These are phyloP conservation scores for Zangia roseola DNA, from an alignment of 768 basidiomycete genomes.

Conservation along the genomic window DNA sequence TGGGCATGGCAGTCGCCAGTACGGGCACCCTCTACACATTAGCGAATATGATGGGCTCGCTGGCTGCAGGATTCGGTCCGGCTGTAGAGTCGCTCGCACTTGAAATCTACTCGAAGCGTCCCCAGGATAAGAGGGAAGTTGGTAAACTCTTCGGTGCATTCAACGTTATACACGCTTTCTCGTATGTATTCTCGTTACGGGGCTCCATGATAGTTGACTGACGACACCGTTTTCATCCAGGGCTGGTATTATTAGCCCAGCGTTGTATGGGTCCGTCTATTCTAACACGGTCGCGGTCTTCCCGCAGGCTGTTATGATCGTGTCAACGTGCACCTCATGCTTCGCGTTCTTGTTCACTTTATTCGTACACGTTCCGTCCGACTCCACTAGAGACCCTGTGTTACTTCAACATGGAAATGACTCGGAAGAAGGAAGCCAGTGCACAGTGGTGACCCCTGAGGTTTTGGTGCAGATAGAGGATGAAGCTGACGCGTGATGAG, in stretches of 20 bases:
- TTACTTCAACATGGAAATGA: background rate
- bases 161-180: conserved; percentile 68
- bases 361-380: conserved; percentile 44
- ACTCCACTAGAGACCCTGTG: background rate
- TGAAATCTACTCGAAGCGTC: conserved; percentile 55
- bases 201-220: background rate
- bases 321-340: conserved; percentile 42
- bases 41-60: conserved; percentile 47
- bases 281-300: conserved; percentile 66
- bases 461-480: conserved; percentile 2
- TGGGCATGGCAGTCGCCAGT: conserved; percentile 46
- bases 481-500: background rate
- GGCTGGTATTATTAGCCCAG: conserved; percentile 69
- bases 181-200: conserved; percentile 38
- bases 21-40: conserved; percentile 51
- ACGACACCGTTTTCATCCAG: conserved; percentile 32
- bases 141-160: conserved; percentile 81
- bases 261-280: conserved; percentile 71
- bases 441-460: background rate
- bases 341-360: conserved; percentile 45
- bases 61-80: conserved; percentile 64
- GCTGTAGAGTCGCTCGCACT: conserved; percentile 71
- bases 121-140: conserved; percentile 46
- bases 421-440: conserved; percentile 4
- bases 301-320: conserved; percentile 68